Percentiles rank a stretch among this genome's conserved stretches.
Conservation (phyloP, 2,329 filamentous ascomycete species). For the Neofusicoccum sp. region DNA sequence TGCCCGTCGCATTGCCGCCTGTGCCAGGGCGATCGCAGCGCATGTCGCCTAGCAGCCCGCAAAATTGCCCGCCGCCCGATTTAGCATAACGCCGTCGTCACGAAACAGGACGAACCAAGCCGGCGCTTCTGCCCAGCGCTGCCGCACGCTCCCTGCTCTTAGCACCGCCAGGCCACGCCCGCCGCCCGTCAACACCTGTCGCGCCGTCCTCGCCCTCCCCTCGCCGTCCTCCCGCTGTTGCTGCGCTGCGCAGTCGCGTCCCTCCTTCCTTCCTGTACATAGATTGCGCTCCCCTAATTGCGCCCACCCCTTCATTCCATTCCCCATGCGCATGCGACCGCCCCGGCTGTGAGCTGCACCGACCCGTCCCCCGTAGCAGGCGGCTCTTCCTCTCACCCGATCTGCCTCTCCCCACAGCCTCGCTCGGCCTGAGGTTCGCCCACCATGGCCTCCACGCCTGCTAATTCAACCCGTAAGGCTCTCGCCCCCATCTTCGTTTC, state of each 20-base stretch:
- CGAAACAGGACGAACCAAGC: conserved; percentile 11
- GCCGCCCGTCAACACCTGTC: background rate
- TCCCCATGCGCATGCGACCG: conserved; percentile 1
- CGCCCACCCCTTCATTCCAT: conserved; percentile 8
- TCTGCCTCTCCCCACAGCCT: background rate
- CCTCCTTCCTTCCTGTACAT: conserved; percentile 13
- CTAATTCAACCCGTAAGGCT: conserved; percentile 13
- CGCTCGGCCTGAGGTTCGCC: background rate
- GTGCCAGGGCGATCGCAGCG: background rate
- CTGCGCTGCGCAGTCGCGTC: background rate
- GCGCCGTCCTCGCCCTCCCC: background rate
- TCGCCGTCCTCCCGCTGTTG: background rate
- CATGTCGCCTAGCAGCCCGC: conserved; percentile 11
- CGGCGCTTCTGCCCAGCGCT: background rate
- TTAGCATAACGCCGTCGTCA: conserved; percentile 16
- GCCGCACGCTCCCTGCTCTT: too few species aligned
- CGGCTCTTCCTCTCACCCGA: background rate
- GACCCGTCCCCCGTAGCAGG: background rate
- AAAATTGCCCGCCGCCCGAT: conserved; percentile 15
- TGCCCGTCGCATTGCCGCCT: background rate
- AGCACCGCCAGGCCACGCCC: background rate
- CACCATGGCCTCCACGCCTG: background rate
- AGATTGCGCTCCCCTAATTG: conserved; percentile 6
- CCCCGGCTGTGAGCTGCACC: conserved; percentile 3
- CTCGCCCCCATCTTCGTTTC: background rate